Conservation (phyloP, 2,329 filamentous ascomycete species). For the Cladosporium sp. region DNA sequence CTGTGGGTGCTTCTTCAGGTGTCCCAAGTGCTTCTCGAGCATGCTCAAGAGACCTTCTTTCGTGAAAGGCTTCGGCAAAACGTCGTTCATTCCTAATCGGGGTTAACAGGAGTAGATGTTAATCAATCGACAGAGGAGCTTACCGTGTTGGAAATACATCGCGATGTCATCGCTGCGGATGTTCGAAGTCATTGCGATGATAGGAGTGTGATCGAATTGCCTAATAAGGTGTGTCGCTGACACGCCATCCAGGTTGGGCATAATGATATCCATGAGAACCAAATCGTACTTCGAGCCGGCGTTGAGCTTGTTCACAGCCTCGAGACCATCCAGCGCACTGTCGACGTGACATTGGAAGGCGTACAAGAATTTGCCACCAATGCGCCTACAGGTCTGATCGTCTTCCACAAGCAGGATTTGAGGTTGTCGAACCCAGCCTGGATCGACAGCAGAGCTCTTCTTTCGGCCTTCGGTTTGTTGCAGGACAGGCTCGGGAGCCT, state of each 20-base stretch:
- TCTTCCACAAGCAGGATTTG: constrained; percentile 88
- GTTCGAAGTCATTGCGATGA: constrained; percentile 98
- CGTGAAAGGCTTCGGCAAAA: constrained; percentile 94
- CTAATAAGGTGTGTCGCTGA: constrained; percentile 91
- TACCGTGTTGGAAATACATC: constrained; percentile 95
- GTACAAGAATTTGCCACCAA: constrained; percentile 62
- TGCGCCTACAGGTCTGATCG: constrained; percentile 61
- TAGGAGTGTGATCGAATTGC: constrained; percentile 77
- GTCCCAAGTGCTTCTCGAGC: constrained; percentile 82
- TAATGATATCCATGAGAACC: constrained; percentile 65
- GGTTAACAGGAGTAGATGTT: background rate
- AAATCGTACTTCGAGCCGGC: constrained; percentile 60
- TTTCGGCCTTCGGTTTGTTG: constrained; percentile 48
- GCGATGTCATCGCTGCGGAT: constrained; percentile 95
- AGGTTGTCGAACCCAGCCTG: constrained; percentile 63
- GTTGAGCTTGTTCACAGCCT: constrained; percentile 84
- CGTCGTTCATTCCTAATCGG: constrained; percentile 84
- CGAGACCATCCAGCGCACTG: constrained; percentile 73
- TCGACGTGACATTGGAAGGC: constrained; percentile 61
- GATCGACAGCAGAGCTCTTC: constrained; percentile 57
- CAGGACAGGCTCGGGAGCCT: constrained; percentile 44
- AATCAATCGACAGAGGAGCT: constrained; percentile 29
- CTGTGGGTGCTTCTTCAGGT: constrained; percentile 60
- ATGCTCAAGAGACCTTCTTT: constrained; percentile 72
- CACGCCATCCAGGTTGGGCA: constrained; percentile 93